phyloP scores from a whole-genome alignment of 2,329 filamentous ascomycete genomes.

The Fusarium decemcellulare region DNA sequence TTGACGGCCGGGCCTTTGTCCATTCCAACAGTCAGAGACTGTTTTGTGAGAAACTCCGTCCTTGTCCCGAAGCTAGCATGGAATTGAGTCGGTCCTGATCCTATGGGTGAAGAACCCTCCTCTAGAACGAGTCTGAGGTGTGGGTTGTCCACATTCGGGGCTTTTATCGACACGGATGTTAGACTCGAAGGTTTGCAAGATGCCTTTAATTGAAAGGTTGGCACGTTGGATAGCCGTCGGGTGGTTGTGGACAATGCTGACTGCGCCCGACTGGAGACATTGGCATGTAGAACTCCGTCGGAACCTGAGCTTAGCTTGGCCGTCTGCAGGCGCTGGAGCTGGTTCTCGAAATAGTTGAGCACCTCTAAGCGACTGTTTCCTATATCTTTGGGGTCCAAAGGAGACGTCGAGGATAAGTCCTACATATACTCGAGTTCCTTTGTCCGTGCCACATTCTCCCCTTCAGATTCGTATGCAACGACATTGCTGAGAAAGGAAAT shows the following conservation, averaged over 20 bases:
- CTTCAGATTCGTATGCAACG: constrained; percentile 23
- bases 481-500: constrained; percentile 27
- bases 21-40: neutral
- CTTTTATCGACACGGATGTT: neutral
- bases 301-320: neutral
- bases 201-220: constrained; percentile 16
- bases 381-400: neutral
- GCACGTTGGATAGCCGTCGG: constrained; percentile 12
- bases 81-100: neutral
- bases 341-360: neutral
- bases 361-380: neutral
- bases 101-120: neutral
- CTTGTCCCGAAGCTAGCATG: constrained; percentile 7
- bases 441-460: neutral
- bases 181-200: constrained; percentile 7
- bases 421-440: constrained; percentile 28
- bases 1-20: neutral
- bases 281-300: constrained; percentile 10
- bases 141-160: neutral
- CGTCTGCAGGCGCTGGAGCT: constrained; percentile 3
- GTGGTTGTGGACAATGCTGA: neutral
- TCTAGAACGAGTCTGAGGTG: constrained; percentile 21
- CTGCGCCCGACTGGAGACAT: constrained; percentile 13
- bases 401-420: constrained; percentile 15
- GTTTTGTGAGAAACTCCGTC: neutral